Evolutionary conservation across 176 grass and related monocot species (phyloP).

Genomic region (Juncus effusus): DNA sequence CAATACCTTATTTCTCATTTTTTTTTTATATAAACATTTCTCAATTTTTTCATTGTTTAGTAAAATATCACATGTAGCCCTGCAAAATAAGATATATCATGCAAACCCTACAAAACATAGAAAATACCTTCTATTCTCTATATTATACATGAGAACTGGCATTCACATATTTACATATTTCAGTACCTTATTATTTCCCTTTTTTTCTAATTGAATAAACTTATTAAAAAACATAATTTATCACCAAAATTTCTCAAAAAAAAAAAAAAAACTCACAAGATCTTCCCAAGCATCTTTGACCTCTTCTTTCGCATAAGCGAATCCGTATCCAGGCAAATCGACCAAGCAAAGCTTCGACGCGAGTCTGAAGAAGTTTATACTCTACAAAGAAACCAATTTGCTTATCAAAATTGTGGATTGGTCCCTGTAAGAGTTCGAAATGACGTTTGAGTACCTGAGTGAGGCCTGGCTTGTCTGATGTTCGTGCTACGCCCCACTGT

Average conservation of each 20-base stretch:
- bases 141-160: neutral
- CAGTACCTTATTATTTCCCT: neutral
- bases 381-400: conserved; percentile 41
- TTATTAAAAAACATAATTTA: neutral
- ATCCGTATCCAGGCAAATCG: conserved; percentile 96
- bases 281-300: conserved; percentile 96
- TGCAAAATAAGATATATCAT: too few relatives aligned
- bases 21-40: too few relatives aligned
- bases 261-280: conserved; percentile 91
- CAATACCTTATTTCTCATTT: too few relatives aligned
- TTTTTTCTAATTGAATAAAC: neutral
- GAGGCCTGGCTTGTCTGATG: conserved; percentile 96
- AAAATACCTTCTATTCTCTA: too few relatives aligned
- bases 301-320: conserved; percentile 99
- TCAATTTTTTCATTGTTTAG: too few relatives aligned
- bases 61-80: too few relatives aligned
- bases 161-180: neutral
- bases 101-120: too few relatives aligned
- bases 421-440: neutral
- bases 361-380: conserved; percentile 86
- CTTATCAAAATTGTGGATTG: neutral
- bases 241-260: too few relatives aligned
- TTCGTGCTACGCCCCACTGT: conserved; percentile 92
- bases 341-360: conserved; percentile 79
- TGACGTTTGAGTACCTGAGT: conserved; percentile 56